Evolutionary conservation across 2,329 filamentous ascomycete species (phyloP).

Genomic region (Exophiala sp.): DNA sequence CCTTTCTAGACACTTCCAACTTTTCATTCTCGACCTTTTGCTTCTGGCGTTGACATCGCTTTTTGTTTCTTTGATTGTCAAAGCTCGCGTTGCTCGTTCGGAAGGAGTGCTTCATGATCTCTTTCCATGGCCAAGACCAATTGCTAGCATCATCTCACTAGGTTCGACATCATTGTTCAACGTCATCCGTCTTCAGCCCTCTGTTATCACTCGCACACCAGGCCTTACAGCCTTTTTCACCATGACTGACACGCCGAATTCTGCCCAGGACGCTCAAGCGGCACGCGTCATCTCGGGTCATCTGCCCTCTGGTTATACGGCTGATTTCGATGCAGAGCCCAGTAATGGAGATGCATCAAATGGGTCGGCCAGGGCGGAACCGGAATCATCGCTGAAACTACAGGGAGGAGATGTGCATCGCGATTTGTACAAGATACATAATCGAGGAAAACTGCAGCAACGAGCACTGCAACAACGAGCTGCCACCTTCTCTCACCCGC

Average conservation of each 20-base stretch:
- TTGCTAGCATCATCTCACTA: neutral
- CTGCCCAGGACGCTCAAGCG: constrained; percentile 13
- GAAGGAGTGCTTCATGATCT: neutral
- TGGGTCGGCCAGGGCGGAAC: neutral
- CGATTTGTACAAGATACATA: constrained; percentile 71
- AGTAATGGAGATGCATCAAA: neutral
- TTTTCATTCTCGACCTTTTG: neutral
- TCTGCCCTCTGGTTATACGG: constrained; percentile 25
- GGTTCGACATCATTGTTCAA: neutral
- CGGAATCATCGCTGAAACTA: constrained; percentile 64
- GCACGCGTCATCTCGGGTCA: constrained; percentile 22
- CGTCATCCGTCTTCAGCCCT: too few species aligned
- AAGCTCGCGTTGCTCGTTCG: neutral
- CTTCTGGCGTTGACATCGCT: neutral
- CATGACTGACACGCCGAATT: constrained; percentile 22
- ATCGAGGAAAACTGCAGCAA: constrained; percentile 50
- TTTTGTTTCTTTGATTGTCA: neutral
- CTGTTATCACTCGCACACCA: too few species aligned
- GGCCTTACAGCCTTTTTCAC: neutral
- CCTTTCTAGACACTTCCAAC: constrained; percentile 1
- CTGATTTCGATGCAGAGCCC: constrained; percentile 17
- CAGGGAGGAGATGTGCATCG: constrained; percentile 77
- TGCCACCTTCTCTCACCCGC: constrained; percentile 62
- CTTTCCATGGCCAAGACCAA: neutral
- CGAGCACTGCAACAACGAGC: constrained; percentile 59